Evolutionary conservation across 495 filamentous ascomycete genomes (phyloP).

Genomic region (Aspergillus funiculosus): DNA sequence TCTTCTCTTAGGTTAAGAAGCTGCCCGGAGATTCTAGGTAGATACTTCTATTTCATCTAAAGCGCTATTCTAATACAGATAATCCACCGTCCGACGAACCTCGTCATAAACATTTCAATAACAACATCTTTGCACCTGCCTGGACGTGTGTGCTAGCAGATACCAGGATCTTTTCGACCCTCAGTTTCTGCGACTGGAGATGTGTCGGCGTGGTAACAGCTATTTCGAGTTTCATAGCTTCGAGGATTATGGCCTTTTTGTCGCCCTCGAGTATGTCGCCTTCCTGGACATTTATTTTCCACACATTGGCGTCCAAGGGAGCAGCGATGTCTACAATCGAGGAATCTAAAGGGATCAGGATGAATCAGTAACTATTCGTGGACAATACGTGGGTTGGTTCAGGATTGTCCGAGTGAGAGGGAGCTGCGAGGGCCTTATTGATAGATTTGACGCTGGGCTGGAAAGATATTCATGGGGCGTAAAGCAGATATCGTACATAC

Average conservation of each 20-base stretch:
- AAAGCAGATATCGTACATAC: conserved; percentile 20
- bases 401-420: not conserved
- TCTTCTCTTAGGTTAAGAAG: too few species aligned
- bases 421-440: not conserved
- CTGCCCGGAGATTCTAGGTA: too few species aligned
- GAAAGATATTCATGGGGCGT: not conserved
- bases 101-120: too few species aligned
- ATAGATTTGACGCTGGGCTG: not conserved
- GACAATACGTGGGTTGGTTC: too few species aligned
- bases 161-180: too few species aligned
- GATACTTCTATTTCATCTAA: too few species aligned
- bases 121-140: too few species aligned
- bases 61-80: too few species aligned
- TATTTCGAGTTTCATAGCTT: conserved; percentile 56
- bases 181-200: too few species aligned
- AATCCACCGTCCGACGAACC: too few species aligned
- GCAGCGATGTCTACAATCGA: conserved; percentile 37
- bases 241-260: conserved; percentile 39
- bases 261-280: conserved; percentile 32
- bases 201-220: conserved; percentile 29
- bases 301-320: conserved; percentile 52
- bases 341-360: conserved; percentile 27
- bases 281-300: conserved; percentile 48
- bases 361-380: not conserved
- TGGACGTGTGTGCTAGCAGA: too few species aligned